Percentiles rank a stretch among this genome's conserved stretches.
These are phyloP conservation scores for Seminavis robusta DNA, from an alignment of 108 stramenopile genomes.

Conservation along the genomic window DNA sequence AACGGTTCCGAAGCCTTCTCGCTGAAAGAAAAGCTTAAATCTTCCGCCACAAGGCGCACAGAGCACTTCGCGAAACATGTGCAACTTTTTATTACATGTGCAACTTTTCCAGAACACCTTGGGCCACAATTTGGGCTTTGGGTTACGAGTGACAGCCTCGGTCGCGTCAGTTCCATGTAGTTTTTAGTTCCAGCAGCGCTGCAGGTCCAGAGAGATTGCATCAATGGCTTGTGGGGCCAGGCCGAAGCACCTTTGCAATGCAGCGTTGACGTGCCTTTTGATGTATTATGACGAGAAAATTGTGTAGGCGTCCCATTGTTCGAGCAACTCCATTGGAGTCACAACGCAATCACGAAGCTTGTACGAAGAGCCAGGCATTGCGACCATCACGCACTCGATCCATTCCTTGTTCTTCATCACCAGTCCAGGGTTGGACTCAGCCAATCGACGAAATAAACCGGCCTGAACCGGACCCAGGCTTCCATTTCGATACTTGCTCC, in stretches of 20 bases:
- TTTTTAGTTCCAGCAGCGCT: no score
- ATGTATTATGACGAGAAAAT: constrained; percentile 81
- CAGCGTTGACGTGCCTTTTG: constrained; percentile 82
- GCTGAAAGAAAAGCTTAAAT: no score
- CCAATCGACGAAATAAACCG: constrained; percentile 68
- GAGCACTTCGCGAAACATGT: no score
- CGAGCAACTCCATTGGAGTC: constrained; percentile 84
- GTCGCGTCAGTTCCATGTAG: no score
- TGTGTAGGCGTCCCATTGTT: constrained; percentile 83
- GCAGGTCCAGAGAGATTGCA: no score
- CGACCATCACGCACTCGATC: constrained; percentile 83
- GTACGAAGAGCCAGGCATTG: constrained; percentile 68
- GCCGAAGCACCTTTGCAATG: constrained; percentile 78
- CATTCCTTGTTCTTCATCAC: constrained; percentile 78
- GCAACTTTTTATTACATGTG: no score
- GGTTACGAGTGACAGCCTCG: no score
- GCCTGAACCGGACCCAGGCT: constrained; percentile 83
- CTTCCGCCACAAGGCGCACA: no score
- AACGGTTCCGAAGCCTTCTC: no score
- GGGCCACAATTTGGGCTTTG: no score
- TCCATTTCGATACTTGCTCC: constrained; percentile 74
- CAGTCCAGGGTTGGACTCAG: constrained; percentile 75
- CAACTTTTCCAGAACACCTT: no score
- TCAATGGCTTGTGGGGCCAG: constrained; percentile 63
- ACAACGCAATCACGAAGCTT: constrained; percentile 77